These are phyloP conservation scores for Posidonia oceanica DNA, from an alignment of 116 monocot species.

Conservation along the genomic window DNA sequence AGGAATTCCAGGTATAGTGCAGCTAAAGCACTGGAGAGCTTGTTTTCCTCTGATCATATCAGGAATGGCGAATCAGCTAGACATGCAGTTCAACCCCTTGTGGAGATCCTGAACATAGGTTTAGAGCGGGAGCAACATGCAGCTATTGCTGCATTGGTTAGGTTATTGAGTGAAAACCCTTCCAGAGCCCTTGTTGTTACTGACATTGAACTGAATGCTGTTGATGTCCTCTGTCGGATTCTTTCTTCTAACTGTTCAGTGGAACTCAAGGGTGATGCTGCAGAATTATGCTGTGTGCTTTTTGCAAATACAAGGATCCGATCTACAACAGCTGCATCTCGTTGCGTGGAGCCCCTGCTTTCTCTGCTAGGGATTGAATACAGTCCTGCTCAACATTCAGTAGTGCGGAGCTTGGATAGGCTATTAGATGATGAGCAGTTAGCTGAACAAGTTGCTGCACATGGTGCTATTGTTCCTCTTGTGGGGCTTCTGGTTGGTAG, in stretches of 20 bases:
- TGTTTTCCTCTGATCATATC: conserved; percentile 90
- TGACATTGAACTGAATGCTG: conserved; percentile 85
- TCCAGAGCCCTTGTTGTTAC: conserved; percentile 67
- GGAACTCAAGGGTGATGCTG: conserved; percentile 94
- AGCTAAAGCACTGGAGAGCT: conserved; percentile 88
- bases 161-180: conserved; percentile 66
- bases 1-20: conserved; percentile 96
- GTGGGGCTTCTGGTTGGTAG: conserved; percentile 65
- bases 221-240: conserved; percentile 91
- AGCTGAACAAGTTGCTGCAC: conserved; percentile 68
- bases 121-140: conserved; percentile 92
- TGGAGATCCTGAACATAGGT: conserved; percentile 87
- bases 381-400: conserved; percentile 67
- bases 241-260: conserved; percentile 72
- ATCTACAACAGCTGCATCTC: conserved; percentile 72
- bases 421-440: conserved; percentile 91
- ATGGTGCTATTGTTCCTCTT: conserved; percentile 79
- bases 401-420: conserved; percentile 75
- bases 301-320: conserved; percentile 88
- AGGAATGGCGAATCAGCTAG: conserved; percentile 73
- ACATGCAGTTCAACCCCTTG: conserved; percentile 86
- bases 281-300: conserved; percentile 85
- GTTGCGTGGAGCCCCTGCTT: conserved; percentile 87
- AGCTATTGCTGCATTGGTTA: conserved; percentile 88
- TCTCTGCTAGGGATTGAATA: conserved; percentile 47